Evolutionary conservation across 768 basidiomycete species (phyloP).

Genomic region (Lyophyllum atratum): DNA sequence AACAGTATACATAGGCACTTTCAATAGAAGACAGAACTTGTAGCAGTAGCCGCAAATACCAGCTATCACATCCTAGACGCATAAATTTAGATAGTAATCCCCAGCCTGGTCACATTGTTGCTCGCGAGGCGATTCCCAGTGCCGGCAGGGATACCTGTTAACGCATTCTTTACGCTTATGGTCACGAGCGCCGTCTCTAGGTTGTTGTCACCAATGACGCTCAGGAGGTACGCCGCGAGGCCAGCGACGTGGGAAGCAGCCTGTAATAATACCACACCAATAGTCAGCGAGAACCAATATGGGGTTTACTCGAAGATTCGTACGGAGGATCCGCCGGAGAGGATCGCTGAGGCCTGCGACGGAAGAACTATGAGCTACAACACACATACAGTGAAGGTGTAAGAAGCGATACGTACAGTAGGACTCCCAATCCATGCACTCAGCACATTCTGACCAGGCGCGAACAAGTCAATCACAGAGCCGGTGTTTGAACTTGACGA

Average conservation of each 20-base stretch:
- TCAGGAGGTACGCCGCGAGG: constrained; percentile 16
- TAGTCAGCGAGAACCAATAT: background rate
- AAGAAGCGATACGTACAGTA: constrained; percentile 11
- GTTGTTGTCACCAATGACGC: constrained; percentile 5
- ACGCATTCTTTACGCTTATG: constrained; percentile 7
- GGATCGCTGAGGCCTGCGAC: constrained; percentile 1
- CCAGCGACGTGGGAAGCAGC: constrained; percentile 21
- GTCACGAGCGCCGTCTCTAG: constrained; percentile 1
- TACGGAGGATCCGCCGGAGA: constrained; percentile 9
- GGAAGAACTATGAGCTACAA: background rate
- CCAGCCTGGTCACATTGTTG: constrained; percentile 13
- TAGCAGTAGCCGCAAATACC: too few species aligned
- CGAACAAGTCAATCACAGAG: constrained; percentile 14
- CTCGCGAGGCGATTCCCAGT: constrained; percentile 13
- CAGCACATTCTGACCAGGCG: constrained; percentile 15
- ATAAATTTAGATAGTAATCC: background rate
- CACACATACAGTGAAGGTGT: too few species aligned
- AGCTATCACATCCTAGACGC: background rate
- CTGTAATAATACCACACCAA: background rate
- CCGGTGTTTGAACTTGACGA: constrained; percentile 14
- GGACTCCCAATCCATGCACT: constrained; percentile 17
- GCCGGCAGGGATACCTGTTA: constrained; percentile 12
- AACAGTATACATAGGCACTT: too few species aligned
- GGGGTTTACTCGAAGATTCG: background rate
- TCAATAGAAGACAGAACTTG: too few species aligned